Percentiles rank a stretch among this genome's conserved stretches.
Conservation (phyloP, 768 basidiomycete genomes). For the Tylopilus sp. region DNA sequence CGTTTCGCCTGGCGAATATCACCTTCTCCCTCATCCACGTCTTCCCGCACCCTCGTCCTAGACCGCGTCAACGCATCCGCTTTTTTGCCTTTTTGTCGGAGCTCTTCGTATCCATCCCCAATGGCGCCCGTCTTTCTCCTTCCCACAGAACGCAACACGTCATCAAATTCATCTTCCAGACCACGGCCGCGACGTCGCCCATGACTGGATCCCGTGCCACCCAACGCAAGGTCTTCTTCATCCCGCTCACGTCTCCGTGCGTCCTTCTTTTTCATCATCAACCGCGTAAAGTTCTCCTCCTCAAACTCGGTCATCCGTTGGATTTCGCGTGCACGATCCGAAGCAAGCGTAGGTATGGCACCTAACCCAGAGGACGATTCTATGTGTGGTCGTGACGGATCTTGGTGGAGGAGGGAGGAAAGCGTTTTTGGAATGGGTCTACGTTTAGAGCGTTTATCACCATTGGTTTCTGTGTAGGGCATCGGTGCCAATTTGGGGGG, state of each 20-base stretch:
- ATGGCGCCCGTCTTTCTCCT: constrained; percentile 39
- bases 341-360: constrained; percentile 49
- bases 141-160: constrained; percentile 64
- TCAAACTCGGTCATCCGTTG: constrained; percentile 84
- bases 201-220: constrained; percentile 58
- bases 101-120: constrained; percentile 79
- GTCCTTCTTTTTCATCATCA: constrained; percentile 90
- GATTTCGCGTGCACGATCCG: constrained; percentile 73
- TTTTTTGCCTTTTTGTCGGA: constrained; percentile 67
- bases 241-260: constrained; percentile 66
- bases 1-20: constrained; percentile 34
- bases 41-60: constrained; percentile 35
- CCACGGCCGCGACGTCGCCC: constrained; percentile 63
- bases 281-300: constrained; percentile 80
- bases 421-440: constrained; percentile 66
- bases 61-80: constrained; percentile 58
- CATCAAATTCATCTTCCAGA: constrained; percentile 81
- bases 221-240: constrained; percentile 85
- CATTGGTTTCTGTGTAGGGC: constrained; percentile 68
- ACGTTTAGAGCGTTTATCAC: constrained; percentile 43
- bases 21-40: constrained; percentile 26
- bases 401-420: constrained; percentile 45
- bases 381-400: constrained; percentile 58
- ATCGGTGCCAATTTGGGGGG: constrained; percentile 88
- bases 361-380: constrained; percentile 77